These are phyloP conservation scores for Solanum chacoense DNA, from an alignment of 305 asterid species.

Conservation along the genomic window DNA sequence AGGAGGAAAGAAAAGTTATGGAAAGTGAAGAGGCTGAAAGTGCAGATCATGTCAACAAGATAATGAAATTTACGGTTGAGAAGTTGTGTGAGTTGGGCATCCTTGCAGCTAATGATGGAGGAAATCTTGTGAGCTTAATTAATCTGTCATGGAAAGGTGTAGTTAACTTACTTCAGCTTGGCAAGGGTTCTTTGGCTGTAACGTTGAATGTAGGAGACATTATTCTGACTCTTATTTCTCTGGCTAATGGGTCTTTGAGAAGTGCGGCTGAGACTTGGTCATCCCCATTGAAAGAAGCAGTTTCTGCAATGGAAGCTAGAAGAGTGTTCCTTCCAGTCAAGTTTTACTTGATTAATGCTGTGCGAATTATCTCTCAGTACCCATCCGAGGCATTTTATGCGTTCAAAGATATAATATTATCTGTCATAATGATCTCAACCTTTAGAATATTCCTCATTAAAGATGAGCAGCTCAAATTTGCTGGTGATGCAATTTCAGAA, in stretches of 20 bases:
- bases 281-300: slow-evolving; percentile 32
- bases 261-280: slow-evolving; percentile 76
- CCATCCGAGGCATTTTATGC: slow-evolving; percentile 50
- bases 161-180: slow-evolving; percentile 77
- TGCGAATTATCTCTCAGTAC: slow-evolving; percentile 82
- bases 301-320: slow-evolving; percentile 69
- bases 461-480: slow-evolving; percentile 47
- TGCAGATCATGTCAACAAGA: slow-evolving; percentile 38
- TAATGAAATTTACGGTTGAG: slow-evolving; percentile 48
- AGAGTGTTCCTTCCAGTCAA: slow-evolving; percentile 83
- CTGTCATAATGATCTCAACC: slow-evolving; percentile 57
- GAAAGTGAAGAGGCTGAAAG: slow-evolving; percentile 34
- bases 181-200: slow-evolving; percentile 70
- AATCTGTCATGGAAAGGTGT: slow-evolving; percentile 96
- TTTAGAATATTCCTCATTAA: slow-evolving; percentile 60
- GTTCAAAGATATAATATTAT: slow-evolving; percentile 57
- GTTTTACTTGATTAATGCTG: slow-evolving; percentile 87
- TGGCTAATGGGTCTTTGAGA: slow-evolving; percentile 62
- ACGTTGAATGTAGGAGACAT: slow-evolving; percentile 57
- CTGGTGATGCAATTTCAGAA: slow-evolving; percentile 60
- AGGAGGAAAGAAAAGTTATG: slow-evolving; percentile 17
- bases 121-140: slow-evolving; percentile 72
- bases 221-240: slow-evolving; percentile 58
- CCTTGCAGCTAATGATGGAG: slow-evolving; percentile 89
- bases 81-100: slow-evolving; percentile 78